phyloP scores from a whole-genome alignment of 768 basidiomycete species.

The Mrakia gelida region DNA sequence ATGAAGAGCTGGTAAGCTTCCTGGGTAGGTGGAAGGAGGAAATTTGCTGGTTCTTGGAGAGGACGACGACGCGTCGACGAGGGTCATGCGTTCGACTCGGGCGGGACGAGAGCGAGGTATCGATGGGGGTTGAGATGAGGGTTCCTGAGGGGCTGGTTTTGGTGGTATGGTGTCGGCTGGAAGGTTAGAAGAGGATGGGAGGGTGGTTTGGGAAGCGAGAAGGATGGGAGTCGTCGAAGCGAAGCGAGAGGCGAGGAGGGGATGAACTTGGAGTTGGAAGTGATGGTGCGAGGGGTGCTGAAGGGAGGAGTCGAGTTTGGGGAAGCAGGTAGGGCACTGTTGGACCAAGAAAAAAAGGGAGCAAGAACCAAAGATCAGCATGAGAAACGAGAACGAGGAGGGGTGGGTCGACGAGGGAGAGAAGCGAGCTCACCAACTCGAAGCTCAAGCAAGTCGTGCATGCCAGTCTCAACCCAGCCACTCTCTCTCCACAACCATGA shows the following conservation, averaged over 20 bases:
- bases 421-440: background rate
- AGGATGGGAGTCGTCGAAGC: background rate
- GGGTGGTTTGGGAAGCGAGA: background rate
- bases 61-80: background rate
- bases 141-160: background rate
- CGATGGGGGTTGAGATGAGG: background rate
- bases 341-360: background rate
- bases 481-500: constrained; percentile 11
- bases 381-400: background rate
- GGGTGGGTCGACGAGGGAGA: background rate
- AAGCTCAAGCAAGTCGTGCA: constrained; percentile 16
- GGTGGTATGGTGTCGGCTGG: background rate
- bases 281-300: background rate
- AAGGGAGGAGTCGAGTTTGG: background rate
- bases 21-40: constrained; percentile 4
- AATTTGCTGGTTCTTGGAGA: background rate
- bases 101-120: background rate
- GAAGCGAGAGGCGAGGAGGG: constrained; percentile 7
- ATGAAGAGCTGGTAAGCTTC: constrained; percentile 47
- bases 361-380: too few species aligned
- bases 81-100: background rate
- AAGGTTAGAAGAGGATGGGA: background rate
- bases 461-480: background rate
- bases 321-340: background rate
- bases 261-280: constrained; percentile 1